phyloP scores from a whole-genome alignment of 192 early-diverging fungal genomes.

The Coemansia sp. region DNA sequence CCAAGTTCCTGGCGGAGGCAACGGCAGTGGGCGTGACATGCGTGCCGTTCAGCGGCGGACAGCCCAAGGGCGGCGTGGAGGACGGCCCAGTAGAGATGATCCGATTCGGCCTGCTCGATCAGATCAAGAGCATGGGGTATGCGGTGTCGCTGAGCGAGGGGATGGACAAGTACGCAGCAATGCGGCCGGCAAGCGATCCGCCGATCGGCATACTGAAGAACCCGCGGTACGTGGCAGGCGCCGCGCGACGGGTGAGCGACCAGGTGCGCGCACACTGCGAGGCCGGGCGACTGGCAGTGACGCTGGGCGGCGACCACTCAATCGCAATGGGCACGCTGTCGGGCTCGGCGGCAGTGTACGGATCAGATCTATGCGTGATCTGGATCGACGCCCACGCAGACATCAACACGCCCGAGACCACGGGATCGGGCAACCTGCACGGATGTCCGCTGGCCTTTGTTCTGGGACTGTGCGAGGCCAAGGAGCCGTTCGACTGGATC shows the following conservation, averaged over 20 bases:
- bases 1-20: slow-evolving; percentile 60
- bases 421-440: slow-evolving; percentile 89
- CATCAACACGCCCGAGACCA: slow-evolving; percentile 90
- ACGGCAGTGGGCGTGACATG: slow-evolving; percentile 72
- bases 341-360: slow-evolving; percentile 73
- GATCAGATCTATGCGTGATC: slow-evolving; percentile 78
- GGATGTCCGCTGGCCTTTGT: slow-evolving; percentile 94
- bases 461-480: slow-evolving; percentile 68
- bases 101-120: slow-evolving; percentile 80
- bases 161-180: slow-evolving; percentile 67
- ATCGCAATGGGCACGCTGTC: slow-evolving; percentile 88
- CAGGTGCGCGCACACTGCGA: slow-evolving; percentile 64
- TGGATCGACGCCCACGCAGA: slow-evolving; percentile 97
- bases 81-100: slow-evolving; percentile 80
- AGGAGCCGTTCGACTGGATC: slow-evolving; percentile 73
- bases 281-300: slow-evolving; percentile 79
- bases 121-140: slow-evolving; percentile 82
- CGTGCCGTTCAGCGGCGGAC: slow-evolving; percentile 73
- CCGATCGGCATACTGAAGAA: slow-evolving; percentile 80
- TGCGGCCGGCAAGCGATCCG: slow-evolving; percentile 72
- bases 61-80: slow-evolving; percentile 88
- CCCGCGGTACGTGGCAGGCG: slow-evolving; percentile 77
- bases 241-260: slow-evolving; percentile 66
- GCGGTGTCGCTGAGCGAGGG: slow-evolving; percentile 68
- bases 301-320: slow-evolving; percentile 94